phyloP scores from a whole-genome alignment of 192 early-diverging fungal genomes.

The Nowakowskiella sp. region DNA sequence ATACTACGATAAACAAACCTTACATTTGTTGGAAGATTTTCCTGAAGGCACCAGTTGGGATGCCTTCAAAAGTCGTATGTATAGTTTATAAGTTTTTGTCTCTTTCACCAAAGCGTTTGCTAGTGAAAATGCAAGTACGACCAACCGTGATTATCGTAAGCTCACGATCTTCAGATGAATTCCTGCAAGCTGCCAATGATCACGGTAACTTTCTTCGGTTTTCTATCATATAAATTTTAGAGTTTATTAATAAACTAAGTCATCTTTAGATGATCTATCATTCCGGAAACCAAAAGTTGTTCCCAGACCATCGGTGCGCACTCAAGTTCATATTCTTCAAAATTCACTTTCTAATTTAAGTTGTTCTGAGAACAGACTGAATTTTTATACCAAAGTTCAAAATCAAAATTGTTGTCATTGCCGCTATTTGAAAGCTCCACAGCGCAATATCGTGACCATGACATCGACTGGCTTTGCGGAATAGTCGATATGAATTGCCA shows the following conservation, averaged over 20 bases:
- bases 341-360: constrained; percentile 1
- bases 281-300: constrained; percentile 7
- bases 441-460: not conserved
- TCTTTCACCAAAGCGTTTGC: not conserved
- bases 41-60: constrained; percentile 23
- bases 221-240: not conserved
- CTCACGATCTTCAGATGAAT: constrained; percentile 21
- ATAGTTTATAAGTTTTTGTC: not conserved
- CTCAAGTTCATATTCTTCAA: not conserved
- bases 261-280: constrained; percentile 6
- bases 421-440: not conserved
- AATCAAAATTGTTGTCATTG: constrained; percentile 17
- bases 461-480: constrained; percentile 19
- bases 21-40: constrained; percentile 33
- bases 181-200: constrained; percentile 11
- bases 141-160: constrained; percentile 21
- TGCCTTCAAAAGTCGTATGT: constrained; percentile 18
- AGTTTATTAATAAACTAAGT: constrained; percentile 8
- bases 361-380: constrained; percentile 12
- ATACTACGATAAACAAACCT: constrained; percentile 13
- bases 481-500: constrained; percentile 24
- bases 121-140: constrained; percentile 19
- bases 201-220: constrained; percentile 10
- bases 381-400: constrained; percentile 27
- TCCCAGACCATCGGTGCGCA: constrained; percentile 20